Percentiles rank a stretch among this genome's conserved stretches.
phyloP scores from a whole-genome alignment of 768 basidiomycete species.

The Cystobasidium ongulense region DNA sequence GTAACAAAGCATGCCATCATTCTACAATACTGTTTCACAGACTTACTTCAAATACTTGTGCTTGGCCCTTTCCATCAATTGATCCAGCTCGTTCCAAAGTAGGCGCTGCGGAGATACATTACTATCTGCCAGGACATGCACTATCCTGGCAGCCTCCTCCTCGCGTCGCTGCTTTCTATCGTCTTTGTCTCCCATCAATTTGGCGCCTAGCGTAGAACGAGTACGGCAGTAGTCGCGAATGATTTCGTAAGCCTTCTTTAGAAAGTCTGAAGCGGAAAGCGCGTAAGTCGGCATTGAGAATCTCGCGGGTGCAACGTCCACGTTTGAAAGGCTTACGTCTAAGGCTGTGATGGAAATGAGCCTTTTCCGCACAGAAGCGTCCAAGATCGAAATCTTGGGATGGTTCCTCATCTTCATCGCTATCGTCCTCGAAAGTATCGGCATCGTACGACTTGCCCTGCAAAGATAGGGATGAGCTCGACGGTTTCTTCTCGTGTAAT shows the following conservation, averaged over 20 bases:
- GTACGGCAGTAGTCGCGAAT: not conserved
- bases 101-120: not conserved
- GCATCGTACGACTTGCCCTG: slow-evolving; percentile 21
- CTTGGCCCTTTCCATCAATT: slow-evolving; percentile 12
- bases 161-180: not conserved
- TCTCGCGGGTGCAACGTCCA: not conserved
- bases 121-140: not conserved
- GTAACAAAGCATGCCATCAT: not conserved
- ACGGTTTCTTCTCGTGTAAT: not conserved
- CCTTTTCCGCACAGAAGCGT: slow-evolving; percentile 19
- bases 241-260: not conserved
- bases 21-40: not conserved
- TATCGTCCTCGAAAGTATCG: slow-evolving; percentile 15
- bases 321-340: not conserved
- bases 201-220: not conserved
- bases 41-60: not conserved
- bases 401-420: slow-evolving; percentile 5
- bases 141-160: slow-evolving; percentile 3
- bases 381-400: slow-evolving; percentile 8
- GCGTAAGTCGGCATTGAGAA: not conserved
- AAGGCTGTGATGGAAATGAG: slow-evolving; percentile 3
- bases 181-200: slow-evolving; percentile 2
- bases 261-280: not conserved
- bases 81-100: slow-evolving; percentile 4
- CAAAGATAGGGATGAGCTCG: not conserved